phyloP scores from a whole-genome alignment of 306 rosid species.

The Hylodesmum podocarpum region DNA sequence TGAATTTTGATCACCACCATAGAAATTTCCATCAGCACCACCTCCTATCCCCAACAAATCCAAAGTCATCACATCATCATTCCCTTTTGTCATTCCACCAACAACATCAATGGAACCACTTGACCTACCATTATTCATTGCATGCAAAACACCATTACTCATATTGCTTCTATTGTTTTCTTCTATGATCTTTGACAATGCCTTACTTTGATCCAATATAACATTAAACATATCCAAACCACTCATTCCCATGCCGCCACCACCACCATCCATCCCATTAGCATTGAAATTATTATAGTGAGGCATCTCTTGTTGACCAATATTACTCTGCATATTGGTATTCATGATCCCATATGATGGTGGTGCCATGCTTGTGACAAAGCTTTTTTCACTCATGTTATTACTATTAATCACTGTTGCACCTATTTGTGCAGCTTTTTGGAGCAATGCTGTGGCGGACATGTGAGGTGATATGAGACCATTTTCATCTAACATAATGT shows the following conservation, averaged over 20 bases:
- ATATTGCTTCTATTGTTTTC: slow-evolving; percentile 27
- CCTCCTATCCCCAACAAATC: slow-evolving; percentile 70
- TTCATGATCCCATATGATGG: slow-evolving; percentile 38
- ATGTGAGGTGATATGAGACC: slow-evolving; percentile 41
- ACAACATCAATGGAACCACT: neutral
- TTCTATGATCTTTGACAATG: slow-evolving; percentile 43
- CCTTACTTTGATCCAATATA: slow-evolving; percentile 49
- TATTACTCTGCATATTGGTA: neutral
- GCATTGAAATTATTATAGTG: slow-evolving; percentile 19
- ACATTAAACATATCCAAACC: slow-evolving; percentile 47
- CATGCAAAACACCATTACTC: slow-evolving; percentile 28
- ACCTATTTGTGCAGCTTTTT: slow-evolving; percentile 82
- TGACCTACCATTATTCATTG: slow-evolving; percentile 12
- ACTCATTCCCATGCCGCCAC: slow-evolving; percentile 11
- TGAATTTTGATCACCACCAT: slow-evolving; percentile 33
- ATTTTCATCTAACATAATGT: slow-evolving; percentile 32
- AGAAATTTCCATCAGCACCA: slow-evolving; percentile 42
- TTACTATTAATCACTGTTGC: slow-evolving; percentile 36
- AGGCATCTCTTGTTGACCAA: slow-evolving; percentile 30
- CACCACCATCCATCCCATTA: slow-evolving; percentile 1
- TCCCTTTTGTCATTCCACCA: slow-evolving; percentile 34
- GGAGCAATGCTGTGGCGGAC: slow-evolving; percentile 72
- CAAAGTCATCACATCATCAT: slow-evolving; percentile 54
- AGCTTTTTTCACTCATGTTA: neutral
- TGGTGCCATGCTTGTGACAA: slow-evolving; percentile 52